Evolutionary conservation across 2,329 filamentous ascomycete species (phyloP), one percentile per base, ranked within the genome.

Genomic region (Cercospora sp.): DNA sequence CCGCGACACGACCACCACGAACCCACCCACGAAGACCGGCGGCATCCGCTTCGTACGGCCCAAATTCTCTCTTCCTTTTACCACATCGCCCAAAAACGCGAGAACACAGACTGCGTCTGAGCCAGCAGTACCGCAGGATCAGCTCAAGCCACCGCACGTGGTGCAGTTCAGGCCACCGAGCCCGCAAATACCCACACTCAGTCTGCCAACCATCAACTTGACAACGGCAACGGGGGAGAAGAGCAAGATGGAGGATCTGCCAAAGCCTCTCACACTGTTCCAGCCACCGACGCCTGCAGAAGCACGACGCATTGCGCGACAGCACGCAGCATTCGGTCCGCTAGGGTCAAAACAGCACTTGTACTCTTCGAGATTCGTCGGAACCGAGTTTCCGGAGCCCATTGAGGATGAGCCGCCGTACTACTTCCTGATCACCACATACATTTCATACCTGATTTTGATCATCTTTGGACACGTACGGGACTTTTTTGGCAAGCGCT

Each of bases 401-500:
- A 84, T 98, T 68, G 92, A 97, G 79, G 95, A 99, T 77, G 94
- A 97, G 80, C 94, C 95, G 51, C 93, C 94, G 18, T 98, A 97
- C 83, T 98, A 94, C 85, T 97, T 92, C 82, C 88, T 99, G 76
- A 87, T 99, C 74, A 98, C 95, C 40, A 99, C 95, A 76, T 99
- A 99, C 85, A 92, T 99, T 81, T 97, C 93, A 82, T 99, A 99
- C 81, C 87, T 99, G 72, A 90, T 98, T 74, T 87, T 99, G 76
- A 98, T 99, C 79, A 89, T 95, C 72, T 94, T 97, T 72, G 95
- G 95, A 66, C 95, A 99, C 79, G 89, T 97, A 69, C 90, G 94
- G 78, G 95, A 99, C 80, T 98, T 97, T 82, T 98, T 99, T 79
- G 94, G 95, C 80, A 97, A 98, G 85, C 89, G 92, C 70, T 97